phyloP scores from a whole-genome alignment of 176 grass and related monocot genomes.

The Panicum miliaceum region DNA sequence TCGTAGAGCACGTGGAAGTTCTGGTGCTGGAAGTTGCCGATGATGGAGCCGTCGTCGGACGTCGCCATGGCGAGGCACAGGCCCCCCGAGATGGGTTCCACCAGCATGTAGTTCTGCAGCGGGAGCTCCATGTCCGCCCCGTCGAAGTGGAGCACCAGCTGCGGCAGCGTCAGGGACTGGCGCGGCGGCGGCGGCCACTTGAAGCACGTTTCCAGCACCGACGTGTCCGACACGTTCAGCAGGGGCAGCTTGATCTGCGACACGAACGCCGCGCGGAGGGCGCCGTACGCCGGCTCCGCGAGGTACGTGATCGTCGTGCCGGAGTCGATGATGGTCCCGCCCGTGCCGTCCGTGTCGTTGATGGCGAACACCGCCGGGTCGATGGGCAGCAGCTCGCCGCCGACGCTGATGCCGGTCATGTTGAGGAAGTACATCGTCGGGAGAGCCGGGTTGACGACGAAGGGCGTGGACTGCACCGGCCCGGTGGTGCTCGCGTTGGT shows the following conservation, averaged over 20 bases:
- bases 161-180: conserved; percentile 34
- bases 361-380: conserved; percentile 51
- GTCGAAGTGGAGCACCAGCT: conserved; percentile 55
- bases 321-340: conserved; percentile 64
- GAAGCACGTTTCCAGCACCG: conserved; percentile 58
- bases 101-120: conserved; percentile 46
- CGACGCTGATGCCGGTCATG: conserved; percentile 57
- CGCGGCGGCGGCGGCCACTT: conserved; percentile 47
- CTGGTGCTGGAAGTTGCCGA: conserved; percentile 60
- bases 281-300: conserved; percentile 39
- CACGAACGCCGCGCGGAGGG: conserved; percentile 37
- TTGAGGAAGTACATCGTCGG: conserved; percentile 61
- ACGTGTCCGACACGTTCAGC: conserved; percentile 22
- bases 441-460: conserved; percentile 56
- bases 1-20: conserved; percentile 67
- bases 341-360: conserved; percentile 60
- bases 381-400: conserved; percentile 37
- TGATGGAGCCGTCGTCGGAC: conserved; percentile 48
- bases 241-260: conserved; percentile 28
- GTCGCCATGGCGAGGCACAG: conserved; percentile 57
- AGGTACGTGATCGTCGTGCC: conserved; percentile 52
- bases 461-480: conserved; percentile 50
- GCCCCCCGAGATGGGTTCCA: conserved; percentile 38
- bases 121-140: conserved; percentile 52
- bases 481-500: conserved; percentile 33